Evolutionary conservation across 352 stramenopile species (phyloP).

Genomic region (Globisporangium orthogonon): DNA sequence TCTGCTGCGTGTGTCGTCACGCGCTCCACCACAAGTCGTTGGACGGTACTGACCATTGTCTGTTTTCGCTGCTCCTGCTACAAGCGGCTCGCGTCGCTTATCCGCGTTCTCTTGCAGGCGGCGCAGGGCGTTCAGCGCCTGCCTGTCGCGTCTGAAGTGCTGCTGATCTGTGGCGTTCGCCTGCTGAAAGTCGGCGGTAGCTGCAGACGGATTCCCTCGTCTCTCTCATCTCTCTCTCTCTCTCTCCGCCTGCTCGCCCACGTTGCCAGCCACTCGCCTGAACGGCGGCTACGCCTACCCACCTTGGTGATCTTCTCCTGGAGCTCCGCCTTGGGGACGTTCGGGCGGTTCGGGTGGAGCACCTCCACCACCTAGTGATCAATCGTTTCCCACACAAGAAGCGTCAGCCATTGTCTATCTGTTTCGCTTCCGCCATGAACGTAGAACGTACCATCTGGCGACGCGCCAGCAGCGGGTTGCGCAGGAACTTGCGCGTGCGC

Average conservation of each 20-base stretch:
- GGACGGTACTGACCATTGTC: neutral
- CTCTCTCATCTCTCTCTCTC: constrained; percentile 2
- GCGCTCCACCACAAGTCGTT: neutral
- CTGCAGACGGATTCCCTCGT: neutral
- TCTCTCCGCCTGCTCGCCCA: neutral
- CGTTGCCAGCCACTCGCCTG: neutral
- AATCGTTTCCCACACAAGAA: neutral
- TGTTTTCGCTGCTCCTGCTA: neutral
- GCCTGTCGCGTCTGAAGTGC: neutral
- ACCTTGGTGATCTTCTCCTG: constrained; percentile 97
- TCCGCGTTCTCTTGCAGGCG: neutral
- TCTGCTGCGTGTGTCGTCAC: neutral
- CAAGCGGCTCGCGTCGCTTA: neutral
- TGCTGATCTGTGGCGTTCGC: neutral
- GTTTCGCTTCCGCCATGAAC: too few relatives aligned
- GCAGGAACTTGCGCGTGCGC: constrained; percentile 98
- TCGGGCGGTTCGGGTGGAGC: constrained; percentile 95
- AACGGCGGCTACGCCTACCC: constrained; percentile 13
- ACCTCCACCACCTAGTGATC: constrained; percentile 93
- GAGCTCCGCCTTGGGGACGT: constrained; percentile 97
- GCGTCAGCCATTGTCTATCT: neutral
- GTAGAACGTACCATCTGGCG: constrained; percentile 92
- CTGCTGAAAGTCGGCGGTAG: neutral
- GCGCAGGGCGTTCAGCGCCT: neutral
- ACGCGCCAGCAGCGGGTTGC: constrained; percentile 95